Conservation (phyloP, 257 asterid species). For the Thymus quinquecostatus region DNA sequence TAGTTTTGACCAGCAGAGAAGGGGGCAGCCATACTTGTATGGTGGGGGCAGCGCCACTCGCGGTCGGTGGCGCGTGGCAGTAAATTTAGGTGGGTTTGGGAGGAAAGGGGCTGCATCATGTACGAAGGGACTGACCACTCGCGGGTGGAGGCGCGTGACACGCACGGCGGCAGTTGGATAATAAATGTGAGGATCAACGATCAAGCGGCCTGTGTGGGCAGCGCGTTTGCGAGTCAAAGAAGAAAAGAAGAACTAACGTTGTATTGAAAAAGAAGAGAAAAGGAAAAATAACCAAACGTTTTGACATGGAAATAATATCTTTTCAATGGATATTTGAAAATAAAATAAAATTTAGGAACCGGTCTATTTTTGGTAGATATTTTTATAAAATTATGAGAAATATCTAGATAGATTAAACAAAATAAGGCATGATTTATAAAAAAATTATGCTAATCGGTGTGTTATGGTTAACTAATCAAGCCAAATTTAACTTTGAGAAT, state of each 20-base stretch:
- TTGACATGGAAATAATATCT: background rate
- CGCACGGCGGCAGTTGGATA: background rate
- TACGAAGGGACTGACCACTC: background rate
- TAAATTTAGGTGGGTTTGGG: background rate
- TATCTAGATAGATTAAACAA: too few species aligned
- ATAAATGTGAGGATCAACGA: background rate
- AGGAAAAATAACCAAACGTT: too few species aligned
- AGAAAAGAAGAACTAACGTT: background rate
- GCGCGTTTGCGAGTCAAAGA: background rate
- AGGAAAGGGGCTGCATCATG: background rate
- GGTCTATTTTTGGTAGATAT: background rate
- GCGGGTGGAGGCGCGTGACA: slow-evolving; percentile 12
- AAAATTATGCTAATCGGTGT: too few species aligned
- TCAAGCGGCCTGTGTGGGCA: too few species aligned
- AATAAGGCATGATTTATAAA: too few species aligned
- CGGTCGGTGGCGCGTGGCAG: background rate
- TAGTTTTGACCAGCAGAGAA: slow-evolving; percentile 5
- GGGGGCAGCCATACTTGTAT: slow-evolving; percentile 13
- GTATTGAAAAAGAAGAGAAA: background rate
- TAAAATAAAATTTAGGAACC: too few species aligned
- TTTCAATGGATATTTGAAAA: background rate
- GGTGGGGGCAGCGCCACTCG: background rate
- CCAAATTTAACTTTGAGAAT: too few species aligned
- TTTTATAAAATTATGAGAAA: too few species aligned
- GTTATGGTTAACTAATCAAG: too few species aligned